Evolutionary conservation across 352 stramenopile genomes (phyloP), one percentile per base, ranked within the genome.

Genomic region (Thraustochytrium sp.): DNA sequence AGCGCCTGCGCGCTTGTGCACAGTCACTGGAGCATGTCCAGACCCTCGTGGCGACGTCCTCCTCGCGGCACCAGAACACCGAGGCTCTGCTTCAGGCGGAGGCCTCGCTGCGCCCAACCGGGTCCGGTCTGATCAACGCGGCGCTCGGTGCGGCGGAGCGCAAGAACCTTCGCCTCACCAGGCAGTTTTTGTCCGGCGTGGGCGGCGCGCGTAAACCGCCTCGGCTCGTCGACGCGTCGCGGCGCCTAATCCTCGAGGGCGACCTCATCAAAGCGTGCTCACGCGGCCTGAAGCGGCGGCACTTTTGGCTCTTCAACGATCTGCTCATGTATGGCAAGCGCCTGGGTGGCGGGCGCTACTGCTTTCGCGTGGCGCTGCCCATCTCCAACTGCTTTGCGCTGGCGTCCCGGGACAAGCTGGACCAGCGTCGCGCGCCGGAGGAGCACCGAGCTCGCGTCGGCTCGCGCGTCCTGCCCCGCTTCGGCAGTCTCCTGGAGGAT

Each of bases 291-390:
- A 54, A 75, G 26, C 62, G 62, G 9, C 40, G 62, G 11, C 36
- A 75, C 26, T 51, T 75, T 16, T 75, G 62, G 62, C 62, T 75
- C 16, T 75, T 75, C 40, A 75, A 75, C 26, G 62, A 75, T 37
- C 4, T 51, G 5, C 11, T 75, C 29, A 75, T 75, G 37, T 75
- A 75, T 37, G 62, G 23, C 44, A 4, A 53, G 37, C 62, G 26
- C 8, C 36, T 5, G 34, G 44, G n/a, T 1, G 62, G 2, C 23
- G 18, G 4, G 4, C 11, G 36, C 16, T 54, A 40, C 26, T 8
- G 44, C 16, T 51, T 56, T 75, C 62, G 37, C 4, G 18, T 26
- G 38, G 23, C 62, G 3, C 48, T 75, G 11, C 62, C 62, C 51
- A 75, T 55, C 44, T 31, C 62, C 21, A 55, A 75, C 36, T 75